phyloP scores from a whole-genome alignment of 192 early-diverging fungal genomes.

The Coemansia sp. region DNA sequence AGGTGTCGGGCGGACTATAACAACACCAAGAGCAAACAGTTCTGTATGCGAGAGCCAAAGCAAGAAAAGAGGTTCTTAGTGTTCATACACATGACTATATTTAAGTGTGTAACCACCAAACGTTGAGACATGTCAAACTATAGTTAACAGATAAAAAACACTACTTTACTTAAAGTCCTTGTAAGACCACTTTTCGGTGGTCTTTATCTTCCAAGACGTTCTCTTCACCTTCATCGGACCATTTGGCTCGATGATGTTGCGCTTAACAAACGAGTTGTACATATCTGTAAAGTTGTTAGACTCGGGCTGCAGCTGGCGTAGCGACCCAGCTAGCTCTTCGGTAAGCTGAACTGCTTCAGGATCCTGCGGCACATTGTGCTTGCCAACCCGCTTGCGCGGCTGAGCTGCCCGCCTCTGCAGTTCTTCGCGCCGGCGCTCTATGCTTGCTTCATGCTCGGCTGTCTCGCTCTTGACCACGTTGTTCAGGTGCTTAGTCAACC shows the following conservation, averaged over 20 bases:
- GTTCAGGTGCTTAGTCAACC: conserved; percentile 55
- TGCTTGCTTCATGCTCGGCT: conserved; percentile 22
- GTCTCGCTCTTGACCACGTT: conserved; percentile 44
- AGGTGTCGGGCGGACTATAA: too few species aligned
- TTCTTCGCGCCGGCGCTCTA: conserved; percentile 30
- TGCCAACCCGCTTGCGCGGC: conserved; percentile 39
- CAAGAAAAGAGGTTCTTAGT: conserved; percentile 44
- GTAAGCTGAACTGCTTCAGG: conserved; percentile 45
- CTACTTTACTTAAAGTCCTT: conserved; percentile 41
- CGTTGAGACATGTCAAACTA: neutral
- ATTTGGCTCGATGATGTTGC: conserved; percentile 48
- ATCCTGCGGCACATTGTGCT: conserved; percentile 27
- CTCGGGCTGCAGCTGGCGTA: conserved; percentile 52
- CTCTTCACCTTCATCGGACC: conserved; percentile 12
- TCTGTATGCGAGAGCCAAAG: too few species aligned
- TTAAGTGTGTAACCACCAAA: neutral
- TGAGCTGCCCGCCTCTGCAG: conserved; percentile 24
- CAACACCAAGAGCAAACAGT: too few species aligned
- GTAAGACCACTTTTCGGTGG: conserved; percentile 51
- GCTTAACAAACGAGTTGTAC: conserved; percentile 46
- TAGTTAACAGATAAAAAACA: neutral
- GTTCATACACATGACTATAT: conserved; percentile 61
- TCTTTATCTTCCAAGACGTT: conserved; percentile 16
- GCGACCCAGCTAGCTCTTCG: conserved; percentile 41
- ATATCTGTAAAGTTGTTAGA: conserved; percentile 29